phyloP scores from a whole-genome alignment of 2,329 filamentous ascomycete species.

The Clathrospora elynae region DNA sequence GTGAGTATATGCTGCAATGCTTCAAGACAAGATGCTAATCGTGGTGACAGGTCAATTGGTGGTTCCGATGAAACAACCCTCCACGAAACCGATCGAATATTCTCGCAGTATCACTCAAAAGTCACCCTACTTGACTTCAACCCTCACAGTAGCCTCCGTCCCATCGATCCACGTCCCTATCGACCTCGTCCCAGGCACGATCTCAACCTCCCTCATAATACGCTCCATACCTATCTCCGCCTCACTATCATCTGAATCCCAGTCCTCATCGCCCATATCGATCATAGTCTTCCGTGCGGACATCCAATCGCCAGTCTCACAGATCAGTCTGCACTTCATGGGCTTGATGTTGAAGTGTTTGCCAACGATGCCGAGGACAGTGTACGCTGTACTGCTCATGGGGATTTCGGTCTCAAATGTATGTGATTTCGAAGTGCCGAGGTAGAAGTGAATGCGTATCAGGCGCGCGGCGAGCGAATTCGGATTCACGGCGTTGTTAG shows the following conservation, averaged over 20 bases:
- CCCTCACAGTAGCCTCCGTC: slow-evolving; percentile 69
- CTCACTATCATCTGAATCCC: slow-evolving; percentile 51
- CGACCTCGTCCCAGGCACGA: slow-evolving; percentile 78
- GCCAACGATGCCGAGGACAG: slow-evolving; percentile 77
- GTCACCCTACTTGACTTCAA: slow-evolving; percentile 58
- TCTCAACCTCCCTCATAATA: slow-evolving; percentile 77
- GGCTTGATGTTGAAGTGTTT: slow-evolving; percentile 70
- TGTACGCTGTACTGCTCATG: slow-evolving; percentile 78
- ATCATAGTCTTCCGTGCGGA: slow-evolving; percentile 66
- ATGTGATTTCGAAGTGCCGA: slow-evolving; percentile 15
- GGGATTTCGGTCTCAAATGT: slow-evolving; percentile 62
- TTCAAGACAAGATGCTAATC: slow-evolving; percentile 24
- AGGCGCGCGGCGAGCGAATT: slow-evolving; percentile 82
- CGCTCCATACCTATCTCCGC: slow-evolving; percentile 68
- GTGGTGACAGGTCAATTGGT: slow-evolving; percentile 70
- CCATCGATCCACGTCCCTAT: slow-evolving; percentile 84
- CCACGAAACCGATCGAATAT: too few species aligned
- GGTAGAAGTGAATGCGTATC: slow-evolving; percentile 64
- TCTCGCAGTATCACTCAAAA: too few species aligned
- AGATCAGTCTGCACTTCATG: slow-evolving; percentile 69
- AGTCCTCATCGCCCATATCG: slow-evolving; percentile 60
- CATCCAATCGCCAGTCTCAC: slow-evolving; percentile 92
- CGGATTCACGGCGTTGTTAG: slow-evolving; percentile 62
- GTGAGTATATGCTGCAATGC: slow-evolving; percentile 43
- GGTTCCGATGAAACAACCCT: slow-evolving; percentile 72